Conservation (phyloP, 345 rosid species). For the Hibiscus syriacus region DNA sequence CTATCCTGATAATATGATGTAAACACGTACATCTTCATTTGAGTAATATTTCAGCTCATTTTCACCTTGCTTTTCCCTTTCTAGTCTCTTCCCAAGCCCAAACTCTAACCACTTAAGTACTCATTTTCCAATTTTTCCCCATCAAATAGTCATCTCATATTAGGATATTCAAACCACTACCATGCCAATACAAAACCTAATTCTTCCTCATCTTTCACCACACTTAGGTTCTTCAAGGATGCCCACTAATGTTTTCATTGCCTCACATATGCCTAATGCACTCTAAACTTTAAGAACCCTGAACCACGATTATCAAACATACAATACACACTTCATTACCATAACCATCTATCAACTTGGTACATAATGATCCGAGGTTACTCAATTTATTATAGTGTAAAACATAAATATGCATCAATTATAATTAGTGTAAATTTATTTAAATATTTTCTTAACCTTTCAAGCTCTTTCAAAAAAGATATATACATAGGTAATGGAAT, state of each 20-base stretch:
- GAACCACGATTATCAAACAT: neutral
- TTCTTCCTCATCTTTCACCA: neutral
- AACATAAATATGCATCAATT: neutral
- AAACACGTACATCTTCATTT: too few relatives aligned
- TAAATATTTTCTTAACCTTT: neutral
- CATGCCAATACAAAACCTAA: neutral
- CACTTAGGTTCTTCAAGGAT: neutral
- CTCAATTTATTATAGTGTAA: neutral
- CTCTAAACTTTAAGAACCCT: neutral
- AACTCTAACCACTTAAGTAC: neutral
- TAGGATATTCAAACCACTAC: neutral
- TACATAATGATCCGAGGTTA: neutral
- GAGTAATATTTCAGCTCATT: neutral
- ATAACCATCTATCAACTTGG: neutral
- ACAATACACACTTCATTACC: neutral
- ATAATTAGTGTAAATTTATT: neutral
- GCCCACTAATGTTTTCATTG: neutral
- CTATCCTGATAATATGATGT: neutral
- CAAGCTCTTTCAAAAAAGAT: neutral
- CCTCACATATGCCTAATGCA: neutral
- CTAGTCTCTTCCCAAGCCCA: neutral
- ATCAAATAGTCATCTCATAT: neutral
- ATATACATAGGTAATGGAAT: neutral
- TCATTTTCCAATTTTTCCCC: neutral
- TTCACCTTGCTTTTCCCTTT: neutral